phyloP scores from a whole-genome alignment of 2,329 filamentous ascomycete genomes.

The Lachnellula arida region DNA sequence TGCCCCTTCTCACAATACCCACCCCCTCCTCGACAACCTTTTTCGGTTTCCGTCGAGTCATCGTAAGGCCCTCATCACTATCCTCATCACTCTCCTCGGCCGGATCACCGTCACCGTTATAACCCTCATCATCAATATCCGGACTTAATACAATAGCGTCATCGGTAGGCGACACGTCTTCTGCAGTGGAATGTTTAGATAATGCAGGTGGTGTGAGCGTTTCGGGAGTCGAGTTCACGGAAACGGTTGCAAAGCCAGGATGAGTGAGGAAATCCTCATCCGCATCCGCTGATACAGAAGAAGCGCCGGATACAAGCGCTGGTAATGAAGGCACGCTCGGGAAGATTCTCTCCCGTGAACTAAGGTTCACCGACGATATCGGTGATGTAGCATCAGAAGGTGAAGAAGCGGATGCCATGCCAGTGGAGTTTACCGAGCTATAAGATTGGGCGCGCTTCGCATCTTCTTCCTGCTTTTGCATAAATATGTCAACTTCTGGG shows the following conservation, averaged over 20 bases:
- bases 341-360: conserved; percentile 38
- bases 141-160: neutral
- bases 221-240: conserved; percentile 30
- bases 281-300: conserved; percentile 58
- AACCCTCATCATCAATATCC: conserved; percentile 27
- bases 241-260: conserved; percentile 36
- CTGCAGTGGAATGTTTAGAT: conserved; percentile 20
- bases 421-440: conserved; percentile 28
- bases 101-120: conserved; percentile 27
- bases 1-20: conserved; percentile 44
- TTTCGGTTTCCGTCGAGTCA: conserved; percentile 27
- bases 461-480: conserved; percentile 17
- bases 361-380: conserved; percentile 44
- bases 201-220: conserved; percentile 26
- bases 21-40: no score
- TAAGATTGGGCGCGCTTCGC: conserved; percentile 26
- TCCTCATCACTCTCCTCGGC: conserved; percentile 30
- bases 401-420: conserved; percentile 39
- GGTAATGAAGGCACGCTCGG: conserved; percentile 61
- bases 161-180: neutral
- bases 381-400: conserved; percentile 25
- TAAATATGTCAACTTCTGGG: conserved; percentile 40
- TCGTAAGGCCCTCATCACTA: conserved; percentile 31
- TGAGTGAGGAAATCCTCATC: conserved; percentile 55
- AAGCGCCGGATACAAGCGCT: conserved; percentile 58